These are phyloP conservation scores for Hanseniaspora taiwanica DNA, from an alignment of 805 yeast genomes.

Conservation along the genomic window DNA sequence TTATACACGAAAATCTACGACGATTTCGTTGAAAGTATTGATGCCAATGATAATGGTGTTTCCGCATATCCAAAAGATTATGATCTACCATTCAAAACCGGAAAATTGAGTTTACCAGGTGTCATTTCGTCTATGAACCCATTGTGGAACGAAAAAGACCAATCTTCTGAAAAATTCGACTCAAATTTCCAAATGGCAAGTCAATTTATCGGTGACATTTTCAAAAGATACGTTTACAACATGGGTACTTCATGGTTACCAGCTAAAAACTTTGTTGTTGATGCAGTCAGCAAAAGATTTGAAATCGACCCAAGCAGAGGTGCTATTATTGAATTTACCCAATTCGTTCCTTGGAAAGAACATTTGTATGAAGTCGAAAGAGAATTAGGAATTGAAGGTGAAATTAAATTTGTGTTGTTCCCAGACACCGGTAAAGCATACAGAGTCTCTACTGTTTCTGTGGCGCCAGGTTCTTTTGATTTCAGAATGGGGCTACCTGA, in stretches of 20 bases:
- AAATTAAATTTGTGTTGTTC: constrained; percentile 66
- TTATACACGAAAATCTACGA: constrained; percentile 69
- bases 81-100: constrained; percentile 54
- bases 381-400: constrained; percentile 39
- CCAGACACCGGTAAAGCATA: constrained; percentile 58
- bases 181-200: constrained; percentile 56
- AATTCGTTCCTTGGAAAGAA: constrained; percentile 90
- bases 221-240: constrained; percentile 49
- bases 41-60: constrained; percentile 93
- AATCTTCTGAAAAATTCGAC: constrained; percentile 55
- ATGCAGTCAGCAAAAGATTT: constrained; percentile 49
- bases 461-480: constrained; percentile 62
- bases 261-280: constrained; percentile 62
- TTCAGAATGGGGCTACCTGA: constrained; percentile 83
- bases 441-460: constrained; percentile 90
- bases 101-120: constrained; percentile 63
- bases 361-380: constrained; percentile 68
- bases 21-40: constrained; percentile 81
- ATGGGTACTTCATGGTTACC: constrained; percentile 86
- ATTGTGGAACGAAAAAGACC: constrained; percentile 49
- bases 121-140: constrained; percentile 76
- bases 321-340: constrained; percentile 56
- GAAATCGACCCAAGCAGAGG: constrained; percentile 51
- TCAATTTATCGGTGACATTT: constrained; percentile 71
- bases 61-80: constrained; percentile 38